Base-by-base conservation (phyloP, 2,329 filamentous ascomycete species). In the Cordyceps cateniannulata region DNA sequence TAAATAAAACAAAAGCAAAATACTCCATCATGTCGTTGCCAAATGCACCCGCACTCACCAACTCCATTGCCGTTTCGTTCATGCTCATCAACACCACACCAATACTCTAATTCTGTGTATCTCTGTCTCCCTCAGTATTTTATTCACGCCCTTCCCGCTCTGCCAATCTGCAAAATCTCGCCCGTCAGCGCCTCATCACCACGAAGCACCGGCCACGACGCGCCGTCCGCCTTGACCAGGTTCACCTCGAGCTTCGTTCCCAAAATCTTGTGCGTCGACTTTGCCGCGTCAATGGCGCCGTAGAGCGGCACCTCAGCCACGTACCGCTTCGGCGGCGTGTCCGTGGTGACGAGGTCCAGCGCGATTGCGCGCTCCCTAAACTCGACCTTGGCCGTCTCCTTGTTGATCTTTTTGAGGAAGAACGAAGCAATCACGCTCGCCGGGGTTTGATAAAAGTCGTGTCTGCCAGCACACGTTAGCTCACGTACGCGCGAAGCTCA, bases 351-450 rank as follows among this genome's bases (percentile, higher is more conserved):
- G 44, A 99, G 82, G 71, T 99, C 91, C 48, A 99, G 82, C 12
- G 82, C 80, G 55, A 98, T 75, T 51, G 83, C 78, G 52, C 81
- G 79, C 3, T 82, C 69, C 40, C 79, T 73, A 72, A 98, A 93
- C 25, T 82, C 79, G 50, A 98, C 82, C 65, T 83, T 88, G 56
- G 91, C 89, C 27, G 78, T 83, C 25, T 87, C 83, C 76, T 93
- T 96, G 76, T 93, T 86, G 69, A 99, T 96, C 79, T 98, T 98
- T 81, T 98, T 99, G 59, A 98, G 82, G 77, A 96, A 99, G 67
- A 97, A 88, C 9, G 90, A 95, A 2, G 90, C 93, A 66, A 96
- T 96, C 61, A 98, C 90, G 16, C 85, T 86, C 14, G 85, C 84
- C 2, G 88, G 80, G 1, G 95, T 98, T 75, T 99, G 95, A 77